Conservation (phyloP, 805 yeast genomes). For the Ogataea henricii region DNA sequence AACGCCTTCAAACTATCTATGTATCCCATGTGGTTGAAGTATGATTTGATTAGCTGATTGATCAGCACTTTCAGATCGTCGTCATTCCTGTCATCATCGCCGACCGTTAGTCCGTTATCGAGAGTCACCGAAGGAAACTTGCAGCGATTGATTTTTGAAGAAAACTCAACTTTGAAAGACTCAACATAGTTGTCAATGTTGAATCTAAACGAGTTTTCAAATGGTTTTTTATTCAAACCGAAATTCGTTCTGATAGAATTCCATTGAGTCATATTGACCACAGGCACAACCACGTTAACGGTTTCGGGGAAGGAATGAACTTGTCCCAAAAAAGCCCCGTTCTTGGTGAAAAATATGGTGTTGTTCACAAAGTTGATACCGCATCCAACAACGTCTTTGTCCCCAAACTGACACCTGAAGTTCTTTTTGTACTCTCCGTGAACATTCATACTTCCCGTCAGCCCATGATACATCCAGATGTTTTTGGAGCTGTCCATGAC, state of each 20-base stretch:
- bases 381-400: slow-evolving; percentile 74
- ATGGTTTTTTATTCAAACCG: slow-evolving; percentile 40
- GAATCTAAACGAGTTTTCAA: slow-evolving; percentile 41
- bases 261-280: slow-evolving; percentile 47
- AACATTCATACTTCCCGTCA: slow-evolving; percentile 3
- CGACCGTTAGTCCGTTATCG: slow-evolving; percentile 11
- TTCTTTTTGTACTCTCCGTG: slow-evolving; percentile 1
- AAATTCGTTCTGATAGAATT: slow-evolving; percentile 53
- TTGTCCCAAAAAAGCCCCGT: slow-evolving; percentile 65
- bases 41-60: slow-evolving; percentile 38
- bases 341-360: slow-evolving; percentile 74
- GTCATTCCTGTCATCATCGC: slow-evolving; percentile 22
- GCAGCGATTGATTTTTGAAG: slow-evolving; percentile 21
- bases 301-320: slow-evolving; percentile 50
- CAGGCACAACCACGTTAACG: slow-evolving; percentile 43
- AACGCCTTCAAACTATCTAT: slow-evolving; percentile 56
- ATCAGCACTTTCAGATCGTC: slow-evolving; percentile 20
- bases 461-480: slow-evolving; percentile 6
- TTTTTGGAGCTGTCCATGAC: slow-evolving; percentile 5
- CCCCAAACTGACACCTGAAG: slow-evolving; percentile 43
- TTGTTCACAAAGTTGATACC: slow-evolving; percentile 72
- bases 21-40: slow-evolving; percentile 61
- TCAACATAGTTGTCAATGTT: slow-evolving; percentile 51
- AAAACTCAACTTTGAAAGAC: slow-evolving; percentile 35
- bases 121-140: slow-evolving; percentile 13